Evolutionary conservation across 2,329 filamentous ascomycete species (phyloP).

Genomic region (Fusarium drepaniforme): DNA sequence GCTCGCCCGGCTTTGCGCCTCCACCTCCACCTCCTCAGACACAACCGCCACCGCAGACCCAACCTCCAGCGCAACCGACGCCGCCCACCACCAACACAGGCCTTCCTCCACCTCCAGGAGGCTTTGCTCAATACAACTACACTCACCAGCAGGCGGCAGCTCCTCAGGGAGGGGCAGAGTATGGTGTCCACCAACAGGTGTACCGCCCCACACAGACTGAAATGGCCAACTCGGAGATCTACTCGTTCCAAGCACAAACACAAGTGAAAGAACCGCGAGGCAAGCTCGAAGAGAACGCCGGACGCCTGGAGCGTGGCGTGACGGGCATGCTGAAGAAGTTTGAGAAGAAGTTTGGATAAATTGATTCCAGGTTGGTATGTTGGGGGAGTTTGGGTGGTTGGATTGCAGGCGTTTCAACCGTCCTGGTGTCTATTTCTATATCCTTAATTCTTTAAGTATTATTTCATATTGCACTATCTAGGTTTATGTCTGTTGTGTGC

Average conservation of each 20-base stretch:
- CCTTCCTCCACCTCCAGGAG: slow-evolving; percentile 60
- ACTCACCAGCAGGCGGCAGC: slow-evolving; percentile 39
- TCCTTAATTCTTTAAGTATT: slow-evolving; percentile 17
- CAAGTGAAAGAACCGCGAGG: slow-evolving; percentile 59
- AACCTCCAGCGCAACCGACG: slow-evolving; percentile 46
- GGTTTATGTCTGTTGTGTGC: background rate
- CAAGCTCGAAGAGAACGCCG: slow-evolving; percentile 74
- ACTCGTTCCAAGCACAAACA: slow-evolving; percentile 55
- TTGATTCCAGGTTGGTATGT: background rate
- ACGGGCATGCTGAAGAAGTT: slow-evolving; percentile 81
- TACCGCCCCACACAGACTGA: slow-evolving; percentile 78
- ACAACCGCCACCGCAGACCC: slow-evolving; percentile 47
- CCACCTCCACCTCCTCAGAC: slow-evolving; percentile 47
- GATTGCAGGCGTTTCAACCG: background rate
- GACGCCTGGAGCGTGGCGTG: slow-evolving; percentile 76
- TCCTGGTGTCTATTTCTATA: slow-evolving; percentile 12
- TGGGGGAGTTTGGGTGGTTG: slow-evolving; percentile 27
- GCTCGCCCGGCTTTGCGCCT: slow-evolving; percentile 58
- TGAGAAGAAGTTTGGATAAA: slow-evolving; percentile 77
- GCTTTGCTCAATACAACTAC: slow-evolving; percentile 68
- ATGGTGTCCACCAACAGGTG: slow-evolving; percentile 74
- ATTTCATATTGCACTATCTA: background rate
- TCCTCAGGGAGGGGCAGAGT: slow-evolving; percentile 55
- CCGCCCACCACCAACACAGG: slow-evolving; percentile 52
- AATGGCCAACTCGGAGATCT: slow-evolving; percentile 49